Base-by-base conservation (phyloP, 768 basidiomycete genomes). In the Termitomyces sp. region DNA sequence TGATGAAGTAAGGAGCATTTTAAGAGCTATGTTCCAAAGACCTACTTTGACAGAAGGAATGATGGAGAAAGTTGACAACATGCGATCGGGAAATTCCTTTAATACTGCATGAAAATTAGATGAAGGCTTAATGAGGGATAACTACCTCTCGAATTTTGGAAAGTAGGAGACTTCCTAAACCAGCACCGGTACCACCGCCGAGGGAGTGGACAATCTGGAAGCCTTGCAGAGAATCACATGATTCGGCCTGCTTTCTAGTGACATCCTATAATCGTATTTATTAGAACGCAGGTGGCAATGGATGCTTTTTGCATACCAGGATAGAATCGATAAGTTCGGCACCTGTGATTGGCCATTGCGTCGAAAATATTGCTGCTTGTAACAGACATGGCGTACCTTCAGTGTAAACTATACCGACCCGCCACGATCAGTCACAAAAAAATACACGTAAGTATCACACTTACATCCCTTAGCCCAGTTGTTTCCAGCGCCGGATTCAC, bases 381-480 rank as follows among this genome's bases (percentile, higher is more conserved):
- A 19, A 59, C 42, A 11, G 38, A 24, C 35, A 26, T 24, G 0
- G 28, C 56, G 61, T 71, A 83, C 93, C 91, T 74, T 95, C 94
- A 2, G 93, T 96, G 65, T 95, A 96, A 70, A 83, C 89, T 90
- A 56, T 35, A 30, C 11, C 34, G 12, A 30, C 17, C 48, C 9
- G 5, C 7, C 22, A 47, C 47, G 55, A 48, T 67, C 19, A 49
- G 22, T n/a, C 21, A 21, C 43, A 41, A 19, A 40, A 32, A n/a
- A 26, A 22, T 12, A 5, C 43, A n/a, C 19, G 26, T 2, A 12
- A 10, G 14, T 8, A 24, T 17, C 17, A 37, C 41, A 74, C 87
- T 72, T 62, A 90, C 90, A 90, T 79, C 90, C 92, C 73, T 97
- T 96, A 15, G 93, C 93, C 90, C 92, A 97, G 60, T 95, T 96